Evolutionary conservation across 495 filamentous ascomycete genomes (phyloP).

Genomic region (Hypoxylon intermedium): DNA sequence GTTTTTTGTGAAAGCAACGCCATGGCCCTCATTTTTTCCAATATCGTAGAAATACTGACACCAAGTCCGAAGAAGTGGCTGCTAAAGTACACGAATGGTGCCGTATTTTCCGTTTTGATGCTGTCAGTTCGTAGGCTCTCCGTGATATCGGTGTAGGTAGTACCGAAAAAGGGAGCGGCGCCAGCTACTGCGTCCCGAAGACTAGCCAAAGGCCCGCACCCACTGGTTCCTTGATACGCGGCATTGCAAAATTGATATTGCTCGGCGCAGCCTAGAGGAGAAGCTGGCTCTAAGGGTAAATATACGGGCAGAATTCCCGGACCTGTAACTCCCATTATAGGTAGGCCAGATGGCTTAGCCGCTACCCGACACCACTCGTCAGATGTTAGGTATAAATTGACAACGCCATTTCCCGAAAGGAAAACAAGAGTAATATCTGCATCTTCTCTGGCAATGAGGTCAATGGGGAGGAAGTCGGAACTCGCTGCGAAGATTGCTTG

Average conservation of each 20-base stretch:
- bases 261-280: constrained; percentile 5
- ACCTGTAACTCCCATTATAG: too few relatives aligned
- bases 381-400: background rate
- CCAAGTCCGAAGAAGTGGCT: background rate
- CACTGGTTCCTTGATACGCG: background rate
- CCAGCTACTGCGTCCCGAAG: constrained; percentile 2
- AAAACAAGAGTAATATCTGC: background rate
- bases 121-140: background rate
- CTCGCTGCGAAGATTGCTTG: background rate
- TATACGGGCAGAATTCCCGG: background rate
- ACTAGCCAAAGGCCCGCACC: constrained; percentile 10
- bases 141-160: background rate
- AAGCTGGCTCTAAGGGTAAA: constrained; percentile 2
- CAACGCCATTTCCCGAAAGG: background rate
- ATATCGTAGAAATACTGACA: background rate
- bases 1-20: background rate
- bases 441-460: background rate
- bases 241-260: constrained; percentile 24
- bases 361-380: background rate
- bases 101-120: background rate
- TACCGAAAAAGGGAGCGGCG: background rate
- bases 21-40: background rate
- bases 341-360: background rate
- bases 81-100: background rate
- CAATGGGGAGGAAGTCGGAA: background rate